Base-by-base conservation (phyloP, 78 protist species). In the Pelomyxa schiedti region DNA sequence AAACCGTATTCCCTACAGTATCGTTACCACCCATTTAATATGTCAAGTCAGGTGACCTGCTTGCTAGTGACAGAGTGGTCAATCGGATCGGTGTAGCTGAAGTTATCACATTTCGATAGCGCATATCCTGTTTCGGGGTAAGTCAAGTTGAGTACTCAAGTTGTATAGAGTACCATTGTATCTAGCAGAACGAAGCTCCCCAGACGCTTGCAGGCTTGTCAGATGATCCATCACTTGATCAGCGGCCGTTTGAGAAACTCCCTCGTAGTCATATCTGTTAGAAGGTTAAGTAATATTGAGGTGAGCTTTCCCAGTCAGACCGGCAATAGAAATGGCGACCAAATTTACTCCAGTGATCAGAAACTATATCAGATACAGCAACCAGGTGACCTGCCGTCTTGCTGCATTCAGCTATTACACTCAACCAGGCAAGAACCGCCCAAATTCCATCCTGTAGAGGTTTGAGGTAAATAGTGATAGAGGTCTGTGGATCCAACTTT, bases 361-460 rank as follows among this genome's bases (percentile, higher is more conserved):
- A 4, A 30, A 82, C 86, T 24, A 95, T 77, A 8, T 81, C 84
- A 29, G 41, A 78, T 4, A 95, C 86, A n/a, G 87, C 39, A 8
- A 90, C 87, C 22, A 89, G 76, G 36, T 42, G 66, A 28, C 63
- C 39, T 7, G 22, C 8, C 39, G 78, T 24, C 30, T 58, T 30
- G 40, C 69, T 76, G 63, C 79, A 76, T 26, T 28, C 47, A 38
- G 90, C 80, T 29, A 94, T 66, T 32, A 94, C 79, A 52, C 76
- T 66, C 38, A 92, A 75, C 98, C 97, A 94, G 64, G 83, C 79
- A 41, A 90, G 66, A 24, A 87, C 80, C 1, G 98, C 94, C 96
- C 98, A 95, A 41, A 95, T 8, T 29, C 99, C 99, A 73, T 96
- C 99, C n/a, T n/a, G n/a, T n/a, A n/a, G n/a, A n/a, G n/a, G n/a